These are phyloP conservation scores for Kodamaea fukazawae DNA, from an alignment of 805 yeast genomes.

Conservation along the genomic window DNA sequence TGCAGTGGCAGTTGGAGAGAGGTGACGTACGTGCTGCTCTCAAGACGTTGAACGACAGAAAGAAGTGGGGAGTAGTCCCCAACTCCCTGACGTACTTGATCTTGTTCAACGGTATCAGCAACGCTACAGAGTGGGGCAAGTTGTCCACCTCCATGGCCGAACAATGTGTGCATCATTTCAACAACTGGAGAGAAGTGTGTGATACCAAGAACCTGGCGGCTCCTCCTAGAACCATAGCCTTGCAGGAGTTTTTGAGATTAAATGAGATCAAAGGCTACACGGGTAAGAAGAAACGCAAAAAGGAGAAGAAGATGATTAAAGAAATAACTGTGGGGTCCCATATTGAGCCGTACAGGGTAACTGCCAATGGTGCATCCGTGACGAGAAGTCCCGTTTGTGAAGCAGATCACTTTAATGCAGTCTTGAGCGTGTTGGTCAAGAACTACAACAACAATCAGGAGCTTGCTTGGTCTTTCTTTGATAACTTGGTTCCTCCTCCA, in stretches of 20 bases:
- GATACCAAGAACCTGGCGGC: slow-evolving; percentile 9
- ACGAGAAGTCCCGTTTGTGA: slow-evolving; percentile 13
- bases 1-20: slow-evolving; percentile 46
- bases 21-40: slow-evolving; percentile 49
- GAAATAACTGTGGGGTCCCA: no score
- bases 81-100: slow-evolving; percentile 45
- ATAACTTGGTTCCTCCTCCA: slow-evolving; percentile 21
- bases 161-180: slow-evolving; percentile 22
- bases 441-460: slow-evolving; percentile 31
- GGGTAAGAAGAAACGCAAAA: neutral
- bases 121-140: slow-evolving; percentile 32
- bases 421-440: slow-evolving; percentile 33
- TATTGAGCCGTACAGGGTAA: slow-evolving; percentile 6
- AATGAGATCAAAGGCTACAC: slow-evolving; percentile 3
- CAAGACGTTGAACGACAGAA: slow-evolving; percentile 50
- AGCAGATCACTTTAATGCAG: slow-evolving; percentile 37
- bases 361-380: slow-evolving; percentile 1
- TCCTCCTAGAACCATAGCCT: slow-evolving; percentile 13
- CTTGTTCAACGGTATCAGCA: slow-evolving; percentile 36
- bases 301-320: slow-evolving; percentile 10
- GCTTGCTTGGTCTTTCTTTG: slow-evolving; percentile 39
- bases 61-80: slow-evolving; percentile 57
- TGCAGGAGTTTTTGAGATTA: neutral
- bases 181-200: slow-evolving; percentile 21
- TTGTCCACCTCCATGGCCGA: slow-evolving; percentile 19